These are phyloP conservation scores for Persicaria tinctoria DNA, from an alignment of 148 eudicot genomes.

Conservation along the genomic window DNA sequence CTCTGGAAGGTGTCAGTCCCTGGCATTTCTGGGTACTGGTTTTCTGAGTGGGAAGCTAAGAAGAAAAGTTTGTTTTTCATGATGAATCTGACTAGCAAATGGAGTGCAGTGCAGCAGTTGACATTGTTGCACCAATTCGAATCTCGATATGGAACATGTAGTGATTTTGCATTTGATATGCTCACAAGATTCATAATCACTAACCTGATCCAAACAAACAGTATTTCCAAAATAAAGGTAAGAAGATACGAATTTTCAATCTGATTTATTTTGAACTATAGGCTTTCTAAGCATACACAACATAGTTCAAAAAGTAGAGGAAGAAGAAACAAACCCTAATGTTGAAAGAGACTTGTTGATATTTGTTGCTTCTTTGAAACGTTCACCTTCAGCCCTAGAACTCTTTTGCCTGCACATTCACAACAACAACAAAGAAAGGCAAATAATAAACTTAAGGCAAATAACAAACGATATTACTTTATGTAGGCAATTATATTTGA, in stretches of 20 bases:
- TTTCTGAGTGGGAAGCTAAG: no score
- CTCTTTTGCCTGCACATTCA: constrained; percentile 69
- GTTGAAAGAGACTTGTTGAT: constrained; percentile 97
- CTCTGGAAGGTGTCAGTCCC: no score
- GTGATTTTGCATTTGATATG: constrained; percentile 81
- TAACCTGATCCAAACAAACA: constrained; percentile 46
- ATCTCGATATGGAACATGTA: constrained; percentile 95
- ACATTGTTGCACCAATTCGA: constrained; percentile 54
- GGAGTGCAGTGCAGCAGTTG: no score
- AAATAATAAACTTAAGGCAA: background rate
- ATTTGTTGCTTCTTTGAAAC: constrained; percentile 94
- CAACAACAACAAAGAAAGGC: background rate
- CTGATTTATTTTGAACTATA: background rate
- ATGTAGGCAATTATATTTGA: background rate
- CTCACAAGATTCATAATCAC: constrained; percentile 97
- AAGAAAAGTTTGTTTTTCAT: no score
- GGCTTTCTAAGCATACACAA: background rate
- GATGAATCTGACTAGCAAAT: no score
- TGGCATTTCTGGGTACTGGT: no score
- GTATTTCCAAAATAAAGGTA: background rate
- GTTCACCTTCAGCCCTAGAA: constrained; percentile 99
- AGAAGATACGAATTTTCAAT: background rate
- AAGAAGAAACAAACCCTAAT: constrained; percentile 54
- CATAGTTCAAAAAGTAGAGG: background rate
- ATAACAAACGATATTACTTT: background rate